Base-by-base conservation (phyloP, 148 eudicot genomes). In the Pouteria glomerata region DNA sequence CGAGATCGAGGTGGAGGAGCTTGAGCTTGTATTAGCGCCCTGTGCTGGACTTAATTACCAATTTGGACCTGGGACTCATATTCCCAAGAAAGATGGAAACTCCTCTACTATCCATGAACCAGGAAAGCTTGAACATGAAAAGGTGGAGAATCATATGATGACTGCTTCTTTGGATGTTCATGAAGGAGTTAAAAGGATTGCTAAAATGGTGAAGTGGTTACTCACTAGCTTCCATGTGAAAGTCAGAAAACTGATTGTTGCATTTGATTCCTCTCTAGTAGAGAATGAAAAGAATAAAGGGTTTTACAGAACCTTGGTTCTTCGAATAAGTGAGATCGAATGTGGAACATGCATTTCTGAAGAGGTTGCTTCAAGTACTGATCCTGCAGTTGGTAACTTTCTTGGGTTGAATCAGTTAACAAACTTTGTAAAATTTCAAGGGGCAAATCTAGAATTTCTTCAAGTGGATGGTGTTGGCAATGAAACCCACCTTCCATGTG, bases 111-210 rank as follows among this genome's bases (percentile, higher is more conserved):
- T 29, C 42, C 52, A 75, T 66, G 84, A 75, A 23, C 33, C 58
- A 23, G 81, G 75, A 74, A 81, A 80, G 39, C 67, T 30, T 69
- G 83, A 78, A n/a, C 70, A 62, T 77, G 85, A 86, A 34, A 34
- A 50, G 37, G 71, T 35, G 50, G 69, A 67, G 42, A 72, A 65
- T 59, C 51, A 76, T 14, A 68, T 71, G 27, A 59, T 48, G 55
- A 55, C 74, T 66, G 68, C 89, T 57, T 76, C 85, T n/a, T 57
- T 80, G 45, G 84, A 81, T 80, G 89, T 95, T 73, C 99, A 91
- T 76, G 94, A 91, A 82, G 99, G 99, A 76, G 99, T 95, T 53
- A 91, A 89, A 84, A 82, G 90, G 4, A 85, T 95, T 78, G 99
- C 99, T 37, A 91, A 86, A 44, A 82, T 88, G 94, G 93, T 95